phyloP scores from a whole-genome alignment of 305 asterid species.

The Solanum hybrid region DNA sequence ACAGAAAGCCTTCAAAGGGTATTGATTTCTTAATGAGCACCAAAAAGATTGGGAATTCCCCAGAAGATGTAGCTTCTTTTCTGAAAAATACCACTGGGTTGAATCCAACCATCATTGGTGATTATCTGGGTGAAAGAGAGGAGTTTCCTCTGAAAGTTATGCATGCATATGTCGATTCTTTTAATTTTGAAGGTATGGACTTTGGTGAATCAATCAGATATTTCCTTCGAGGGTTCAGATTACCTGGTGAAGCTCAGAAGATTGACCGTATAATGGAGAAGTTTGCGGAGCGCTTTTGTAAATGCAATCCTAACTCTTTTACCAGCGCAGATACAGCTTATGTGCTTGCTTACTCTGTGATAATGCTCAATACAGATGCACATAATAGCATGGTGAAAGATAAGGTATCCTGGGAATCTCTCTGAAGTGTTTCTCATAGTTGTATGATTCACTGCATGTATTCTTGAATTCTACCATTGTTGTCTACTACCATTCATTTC shows the following conservation, averaged over 20 bases:
- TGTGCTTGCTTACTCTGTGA: slow-evolving; percentile 96
- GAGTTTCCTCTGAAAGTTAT: slow-evolving; percentile 90
- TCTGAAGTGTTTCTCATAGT: background rate
- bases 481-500: background rate
- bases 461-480: background rate
- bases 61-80: slow-evolving; percentile 86
- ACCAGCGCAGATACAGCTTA: slow-evolving; percentile 97
- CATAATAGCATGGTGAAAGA: slow-evolving; percentile 97
- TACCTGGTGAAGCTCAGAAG: slow-evolving; percentile 99
- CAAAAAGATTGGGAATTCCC: slow-evolving; percentile 69
- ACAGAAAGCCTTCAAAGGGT: slow-evolving; percentile 93
- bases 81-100: slow-evolving; percentile 83
- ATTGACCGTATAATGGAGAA: slow-evolving; percentile 98
- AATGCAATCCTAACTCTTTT: slow-evolving; percentile 86
- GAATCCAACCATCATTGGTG: slow-evolving; percentile 87
- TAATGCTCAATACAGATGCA: slow-evolving; percentile 99
- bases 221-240: slow-evolving; percentile 88
- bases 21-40: slow-evolving; percentile 77
- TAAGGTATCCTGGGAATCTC: slow-evolving; percentile 49
- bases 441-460: background rate
- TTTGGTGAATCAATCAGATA: slow-evolving; percentile 94
- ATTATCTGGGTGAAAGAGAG: slow-evolving; percentile 95
- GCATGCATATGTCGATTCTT: slow-evolving; percentile 99
- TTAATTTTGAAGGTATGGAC: slow-evolving; percentile 78
- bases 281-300: slow-evolving; percentile 97